These are phyloP conservation scores for Aspergillus persii DNA, from an alignment of 2,329 filamentous ascomycete genomes.

Conservation along the genomic window DNA sequence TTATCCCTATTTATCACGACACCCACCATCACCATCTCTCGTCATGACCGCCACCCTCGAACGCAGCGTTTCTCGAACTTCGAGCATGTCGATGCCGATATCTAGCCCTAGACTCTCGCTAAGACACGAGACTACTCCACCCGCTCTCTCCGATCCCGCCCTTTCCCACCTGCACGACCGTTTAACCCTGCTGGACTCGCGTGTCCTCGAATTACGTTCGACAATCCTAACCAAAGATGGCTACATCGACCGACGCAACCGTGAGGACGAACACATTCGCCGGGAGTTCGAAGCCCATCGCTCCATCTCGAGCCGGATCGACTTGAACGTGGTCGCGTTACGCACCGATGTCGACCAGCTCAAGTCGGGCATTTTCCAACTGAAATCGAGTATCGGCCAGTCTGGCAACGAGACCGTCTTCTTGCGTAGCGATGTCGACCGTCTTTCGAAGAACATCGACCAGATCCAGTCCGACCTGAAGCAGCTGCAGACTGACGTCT, in stretches of 20 bases:
- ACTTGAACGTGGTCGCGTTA: constrained; percentile 34
- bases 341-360: constrained; percentile 38
- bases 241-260: constrained; percentile 40
- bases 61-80: constrained; percentile 37
- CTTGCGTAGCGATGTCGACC: constrained; percentile 36
- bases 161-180: constrained; percentile 39
- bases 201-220: constrained; percentile 37
- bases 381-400: constrained; percentile 33
- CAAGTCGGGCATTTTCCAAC: constrained; percentile 34
- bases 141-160: constrained; percentile 33
- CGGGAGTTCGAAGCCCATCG: constrained; percentile 39
- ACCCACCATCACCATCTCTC: neutral
- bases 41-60: constrained; percentile 37
- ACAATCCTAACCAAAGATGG: constrained; percentile 39
- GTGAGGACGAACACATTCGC: constrained; percentile 39
- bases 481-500: constrained; percentile 33
- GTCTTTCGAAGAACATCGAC: constrained; percentile 37
- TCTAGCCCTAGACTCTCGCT: constrained; percentile 37
- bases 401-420: constrained; percentile 34
- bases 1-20: constrained; percentile 1
- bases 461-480: constrained; percentile 37
- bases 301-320: constrained; percentile 35
- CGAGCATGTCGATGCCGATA: constrained; percentile 37
- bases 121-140: constrained; percentile 35
- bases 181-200: constrained; percentile 38